These are phyloP conservation scores for Cladophialophora yegresii DNA, from an alignment of 2,329 filamentous ascomycete species.

Conservation along the genomic window DNA sequence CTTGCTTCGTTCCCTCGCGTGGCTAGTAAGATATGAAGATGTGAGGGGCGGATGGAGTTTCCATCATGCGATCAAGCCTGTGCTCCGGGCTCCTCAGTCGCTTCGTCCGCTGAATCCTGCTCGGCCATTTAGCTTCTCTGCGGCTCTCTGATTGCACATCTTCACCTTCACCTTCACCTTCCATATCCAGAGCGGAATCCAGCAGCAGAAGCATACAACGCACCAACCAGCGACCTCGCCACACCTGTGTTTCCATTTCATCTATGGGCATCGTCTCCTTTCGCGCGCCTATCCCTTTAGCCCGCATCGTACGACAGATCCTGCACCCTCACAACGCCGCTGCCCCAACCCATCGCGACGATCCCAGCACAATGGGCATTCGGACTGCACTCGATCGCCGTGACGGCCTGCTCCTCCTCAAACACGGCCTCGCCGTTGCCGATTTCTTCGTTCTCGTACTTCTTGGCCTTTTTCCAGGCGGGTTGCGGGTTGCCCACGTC, in stretches of 20 bases:
- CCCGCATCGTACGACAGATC: constrained; percentile 55
- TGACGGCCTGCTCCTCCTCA: constrained; percentile 65
- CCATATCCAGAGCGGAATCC: not conserved
- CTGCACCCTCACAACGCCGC: constrained; percentile 66
- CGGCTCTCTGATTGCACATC: too few species aligned
- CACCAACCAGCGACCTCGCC: too few species aligned
- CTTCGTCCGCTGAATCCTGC: not conserved
- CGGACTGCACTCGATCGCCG: constrained; percentile 67
- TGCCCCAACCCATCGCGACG: constrained; percentile 67
- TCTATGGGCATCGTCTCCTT: not conserved
- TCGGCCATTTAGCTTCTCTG: not conserved
- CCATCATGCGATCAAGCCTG: not conserved
- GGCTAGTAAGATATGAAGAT: not conserved
- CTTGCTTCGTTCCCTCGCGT: not conserved
- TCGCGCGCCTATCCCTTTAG: not conserved
- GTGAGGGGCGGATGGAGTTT: not conserved
- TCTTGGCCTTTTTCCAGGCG: constrained; percentile 8
- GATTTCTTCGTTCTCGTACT: constrained; percentile 8
- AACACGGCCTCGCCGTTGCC: constrained; percentile 51
- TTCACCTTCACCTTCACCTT: not conserved
- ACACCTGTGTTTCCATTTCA: not conserved
- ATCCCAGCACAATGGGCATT: constrained; percentile 66
- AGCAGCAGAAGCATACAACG: not conserved
- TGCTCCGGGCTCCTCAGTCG: not conserved
- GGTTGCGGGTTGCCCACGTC: constrained; percentile 33